Conservation (phyloP, 2,329 filamentous ascomycete species). For the Dactylellina parvicollis region DNA sequence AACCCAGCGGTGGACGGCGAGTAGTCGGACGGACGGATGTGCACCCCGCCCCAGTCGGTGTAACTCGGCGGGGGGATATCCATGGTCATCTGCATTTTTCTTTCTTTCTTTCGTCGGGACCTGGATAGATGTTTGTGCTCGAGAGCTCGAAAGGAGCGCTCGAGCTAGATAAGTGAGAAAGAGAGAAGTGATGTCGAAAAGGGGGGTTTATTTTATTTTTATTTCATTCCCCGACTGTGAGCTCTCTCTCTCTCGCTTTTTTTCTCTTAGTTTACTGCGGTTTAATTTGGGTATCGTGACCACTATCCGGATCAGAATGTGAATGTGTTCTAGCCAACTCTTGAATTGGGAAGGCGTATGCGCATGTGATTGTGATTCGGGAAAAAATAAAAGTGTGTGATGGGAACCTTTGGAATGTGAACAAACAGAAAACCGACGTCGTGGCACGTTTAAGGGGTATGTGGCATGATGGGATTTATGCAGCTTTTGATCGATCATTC, state of each 20-base stretch:
- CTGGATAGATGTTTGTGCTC: too few species aligned
- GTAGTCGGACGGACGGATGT: slow-evolving; percentile 12
- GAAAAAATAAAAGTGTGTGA: slow-evolving; percentile 38
- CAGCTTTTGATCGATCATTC: too few species aligned
- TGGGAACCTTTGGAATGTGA: too few species aligned
- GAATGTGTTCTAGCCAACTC: slow-evolving; percentile 23
- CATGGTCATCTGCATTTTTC: neutral
- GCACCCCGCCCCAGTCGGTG: slow-evolving; percentile 23
- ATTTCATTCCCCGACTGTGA: too few species aligned
- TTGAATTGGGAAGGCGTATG: slow-evolving; percentile 45
- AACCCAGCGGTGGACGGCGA: slow-evolving; percentile 14
- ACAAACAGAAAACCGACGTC: too few species aligned
- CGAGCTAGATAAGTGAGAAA: neutral
- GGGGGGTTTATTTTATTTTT: slow-evolving; percentile 2
- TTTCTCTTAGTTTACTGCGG: slow-evolving; percentile 3
- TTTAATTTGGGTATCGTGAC: slow-evolving; percentile 30
- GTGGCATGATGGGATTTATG: too few species aligned
- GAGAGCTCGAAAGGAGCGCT: neutral
- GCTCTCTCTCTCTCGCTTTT: neutral
- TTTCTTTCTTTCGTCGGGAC: too few species aligned
- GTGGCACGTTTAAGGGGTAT: neutral
- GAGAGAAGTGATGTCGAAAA: neutral
- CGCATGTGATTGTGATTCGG: slow-evolving; percentile 42
- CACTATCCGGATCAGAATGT: slow-evolving; percentile 33
- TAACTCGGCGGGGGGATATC: slow-evolving; percentile 19